Evolutionary conservation across 1,284 basidiomycete genomes (phyloP).

Genomic region (Cutaneotrichosporon mucoides): DNA sequence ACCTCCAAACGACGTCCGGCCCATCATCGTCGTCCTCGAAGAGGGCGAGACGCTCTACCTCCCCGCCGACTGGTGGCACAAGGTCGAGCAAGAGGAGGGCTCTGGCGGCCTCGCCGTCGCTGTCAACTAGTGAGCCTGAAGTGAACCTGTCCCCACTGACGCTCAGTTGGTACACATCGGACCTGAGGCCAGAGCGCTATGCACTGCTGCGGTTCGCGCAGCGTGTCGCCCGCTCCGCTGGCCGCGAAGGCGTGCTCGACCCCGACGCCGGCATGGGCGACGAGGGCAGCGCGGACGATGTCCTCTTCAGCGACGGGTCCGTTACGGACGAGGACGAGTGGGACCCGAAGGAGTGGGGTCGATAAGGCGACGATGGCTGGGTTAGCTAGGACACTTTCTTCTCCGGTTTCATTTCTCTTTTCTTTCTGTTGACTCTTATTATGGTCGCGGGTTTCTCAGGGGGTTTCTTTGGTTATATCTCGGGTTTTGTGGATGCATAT

Average conservation of each 20-base stretch:
- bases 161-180: conserved; percentile 38
- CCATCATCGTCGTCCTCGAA: conserved; percentile 61
- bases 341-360: conserved; percentile 36
- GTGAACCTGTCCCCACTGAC: conserved; percentile 7
- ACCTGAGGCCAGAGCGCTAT: conserved; percentile 29
- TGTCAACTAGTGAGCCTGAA: conserved; percentile 66
- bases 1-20: conserved; percentile 57
- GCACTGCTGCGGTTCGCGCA: conserved; percentile 34
- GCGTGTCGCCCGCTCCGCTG: conserved; percentile 32
- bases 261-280: conserved; percentile 29
- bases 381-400: background rate
- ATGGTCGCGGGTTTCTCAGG: too few relatives aligned
- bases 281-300: conserved; percentile 18
- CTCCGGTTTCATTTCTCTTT: too few relatives aligned
- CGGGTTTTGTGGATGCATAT: too few relatives aligned
- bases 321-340: conserved; percentile 32
- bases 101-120: conserved; percentile 57
- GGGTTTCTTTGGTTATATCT: too few relatives aligned
- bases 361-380: conserved; percentile 8
- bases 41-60: conserved; percentile 81
- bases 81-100: conserved; percentile 63
- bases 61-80: conserved; percentile 87
- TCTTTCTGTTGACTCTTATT: too few relatives aligned
- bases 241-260: conserved; percentile 29
- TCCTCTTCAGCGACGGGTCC: conserved; percentile 24